A percentile compares a stretch with the other conserved stretches of the same genome.
Evolutionary conservation across 192 early-diverging fungal genomes (phyloP).

Genomic region (Coemansia sp.): DNA sequence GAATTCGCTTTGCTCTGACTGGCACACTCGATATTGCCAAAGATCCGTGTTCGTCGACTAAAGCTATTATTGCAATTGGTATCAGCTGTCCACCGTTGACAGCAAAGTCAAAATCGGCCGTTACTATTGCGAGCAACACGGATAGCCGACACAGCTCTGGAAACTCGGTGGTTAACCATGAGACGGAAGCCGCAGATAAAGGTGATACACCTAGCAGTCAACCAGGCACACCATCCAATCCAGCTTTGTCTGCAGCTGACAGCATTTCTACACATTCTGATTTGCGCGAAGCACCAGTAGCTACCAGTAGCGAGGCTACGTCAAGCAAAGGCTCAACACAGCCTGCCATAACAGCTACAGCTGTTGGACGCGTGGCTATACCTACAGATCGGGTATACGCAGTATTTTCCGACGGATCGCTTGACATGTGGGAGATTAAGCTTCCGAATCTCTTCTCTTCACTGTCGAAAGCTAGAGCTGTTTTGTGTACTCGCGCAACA

Average conservation of each 20-base stretch:
- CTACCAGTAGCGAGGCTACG: background rate
- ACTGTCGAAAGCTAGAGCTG: constrained; percentile 1
- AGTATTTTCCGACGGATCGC: constrained; percentile 38
- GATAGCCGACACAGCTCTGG: background rate
- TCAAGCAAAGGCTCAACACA: background rate
- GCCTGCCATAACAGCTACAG: background rate
- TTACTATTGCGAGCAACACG: background rate
- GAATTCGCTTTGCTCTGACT: constrained; percentile 19
- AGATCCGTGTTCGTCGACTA: background rate
- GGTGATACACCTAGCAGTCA: background rate
- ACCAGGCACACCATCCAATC: background rate
- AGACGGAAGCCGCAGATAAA: background rate
- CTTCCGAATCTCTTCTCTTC: constrained; percentile 1
- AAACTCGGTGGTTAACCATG: background rate
- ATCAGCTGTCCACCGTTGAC: background rate
- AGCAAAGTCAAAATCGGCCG: background rate
- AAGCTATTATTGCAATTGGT: background rate
- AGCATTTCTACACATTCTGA: background rate
- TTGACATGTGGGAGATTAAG: constrained; percentile 30
- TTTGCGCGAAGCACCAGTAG: background rate
- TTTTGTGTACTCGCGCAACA: constrained; percentile 13
- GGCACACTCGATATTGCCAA: background rate
- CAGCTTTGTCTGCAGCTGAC: background rate
- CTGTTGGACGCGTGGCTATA: background rate
- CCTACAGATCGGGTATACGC: constrained; percentile 14